Evolutionary conservation across 225 moss, liverwort and hornwort species (phyloP), one percentile per base, ranked within the genome.

Genomic region (Physcomitrium patens): DNA sequence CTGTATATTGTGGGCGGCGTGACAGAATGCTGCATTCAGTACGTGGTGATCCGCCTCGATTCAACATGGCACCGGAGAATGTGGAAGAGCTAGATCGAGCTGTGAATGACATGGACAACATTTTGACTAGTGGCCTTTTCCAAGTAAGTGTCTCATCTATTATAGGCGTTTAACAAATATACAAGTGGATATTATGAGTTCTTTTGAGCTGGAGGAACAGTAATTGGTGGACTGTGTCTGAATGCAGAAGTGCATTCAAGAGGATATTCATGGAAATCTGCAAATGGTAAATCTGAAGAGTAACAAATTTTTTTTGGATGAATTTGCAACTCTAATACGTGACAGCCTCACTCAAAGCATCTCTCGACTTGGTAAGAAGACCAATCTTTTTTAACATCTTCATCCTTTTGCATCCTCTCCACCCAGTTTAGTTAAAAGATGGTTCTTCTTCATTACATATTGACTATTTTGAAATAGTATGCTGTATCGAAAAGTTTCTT

Each of bases 21-120:
- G 26, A 69, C 86, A 95, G 94, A 84, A 91, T 97, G 94, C 80
- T 97, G 69, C 96, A 97, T 72, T 92, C 94, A 31, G 92, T 89
- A 65, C 92, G 96, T 83, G 83, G 87, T 73, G 90, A 94, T 49
- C 92, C 96, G 43, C 79, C 84, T 67, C 83, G 78, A 63, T 97
- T 94, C 79, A 79, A 83, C 62, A 87, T 97, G 87, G 80, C 70
- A 62, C 66, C 91, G 44, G 83, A 87, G 73, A 81, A 94, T 71
- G 92, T 97, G 78, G 96, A 97, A 74, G 76, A 88, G 45, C 76
- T 97, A 66, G 91, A 97, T 78, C 84, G 84, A 69, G 91, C 91
- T 79, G 82, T 97, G 54, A 81, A 71, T 73, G 88, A 86, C 71
- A 86, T 97, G 75, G 96, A 94, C 75, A 86, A 84, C 67, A 27